Percentiles rank a stretch among this genome's conserved stretches.
Conservation (phyloP, 2,329 filamentous ascomycete species). For the Colletotrichum caudatum region DNA sequence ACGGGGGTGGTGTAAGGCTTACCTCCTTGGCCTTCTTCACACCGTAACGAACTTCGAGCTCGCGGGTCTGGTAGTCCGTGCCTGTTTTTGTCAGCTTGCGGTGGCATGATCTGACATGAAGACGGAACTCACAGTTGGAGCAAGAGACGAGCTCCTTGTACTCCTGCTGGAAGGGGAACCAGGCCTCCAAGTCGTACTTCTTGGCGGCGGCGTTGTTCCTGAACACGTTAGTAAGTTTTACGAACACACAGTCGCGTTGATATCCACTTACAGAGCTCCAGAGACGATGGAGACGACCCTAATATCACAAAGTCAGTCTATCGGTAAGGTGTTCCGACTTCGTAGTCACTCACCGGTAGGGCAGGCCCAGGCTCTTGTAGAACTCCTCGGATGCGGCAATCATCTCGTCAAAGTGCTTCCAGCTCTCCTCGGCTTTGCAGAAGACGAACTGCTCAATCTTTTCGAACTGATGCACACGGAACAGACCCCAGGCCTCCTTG, state of each 20-base stretch:
- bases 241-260: too few relatives aligned
- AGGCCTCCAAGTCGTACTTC: constrained; percentile 96
- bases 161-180: constrained; percentile 95
- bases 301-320: background rate
- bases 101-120: constrained; percentile 51
- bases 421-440: constrained; percentile 89
- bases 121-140: constrained; percentile 83
- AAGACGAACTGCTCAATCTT: constrained; percentile 88
- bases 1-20: background rate
- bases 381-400: constrained; percentile 92
- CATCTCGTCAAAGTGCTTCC: constrained; percentile 95
- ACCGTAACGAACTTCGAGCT: constrained; percentile 92
- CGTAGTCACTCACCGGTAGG: constrained; percentile 70
- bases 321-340: background rate
- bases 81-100: constrained; percentile 16
- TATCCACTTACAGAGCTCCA: constrained; percentile 72
- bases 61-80: constrained; percentile 79
- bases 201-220: constrained; percentile 76
- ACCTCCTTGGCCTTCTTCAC: constrained; percentile 69
- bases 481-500: constrained; percentile 96
- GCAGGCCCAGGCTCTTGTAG: constrained; percentile 88
- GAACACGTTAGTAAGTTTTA: background rate
- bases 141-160: constrained; percentile 99
- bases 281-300: constrained; percentile 90
- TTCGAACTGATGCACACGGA: constrained; percentile 98